These are phyloP conservation scores for Eustoma russellianum DNA, from an alignment of 257 asterid genomes.

Conservation along the genomic window DNA sequence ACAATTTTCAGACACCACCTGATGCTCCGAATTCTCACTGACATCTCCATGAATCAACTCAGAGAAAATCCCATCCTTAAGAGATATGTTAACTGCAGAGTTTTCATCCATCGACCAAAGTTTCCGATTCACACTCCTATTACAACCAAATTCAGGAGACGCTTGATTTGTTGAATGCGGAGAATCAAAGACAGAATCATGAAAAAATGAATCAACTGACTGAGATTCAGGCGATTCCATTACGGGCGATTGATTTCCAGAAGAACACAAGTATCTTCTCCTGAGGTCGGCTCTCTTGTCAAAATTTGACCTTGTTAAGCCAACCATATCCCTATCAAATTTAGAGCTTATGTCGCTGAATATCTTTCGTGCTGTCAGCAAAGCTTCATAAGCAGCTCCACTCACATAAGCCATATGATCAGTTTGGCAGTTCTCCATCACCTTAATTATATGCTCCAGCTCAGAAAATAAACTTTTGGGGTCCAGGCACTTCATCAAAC, in stretches of 20 bases:
- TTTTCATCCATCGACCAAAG: slow-evolving; percentile 60
- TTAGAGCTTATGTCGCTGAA: slow-evolving; percentile 36
- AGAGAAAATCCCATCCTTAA: slow-evolving; percentile 78
- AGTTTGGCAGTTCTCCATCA: slow-evolving; percentile 74
- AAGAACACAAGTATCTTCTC: slow-evolving; percentile 26
- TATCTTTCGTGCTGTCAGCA: slow-evolving; percentile 63
- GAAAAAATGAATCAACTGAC: slow-evolving; percentile 47
- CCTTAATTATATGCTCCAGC: slow-evolving; percentile 53
- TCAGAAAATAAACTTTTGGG: slow-evolving; percentile 67
- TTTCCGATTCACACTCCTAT: slow-evolving; percentile 58
- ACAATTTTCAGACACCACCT: slow-evolving; percentile 26
- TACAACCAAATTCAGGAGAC: slow-evolving; percentile 20
- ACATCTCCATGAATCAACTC: slow-evolving; percentile 30
- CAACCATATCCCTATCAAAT: slow-evolving; percentile 37
- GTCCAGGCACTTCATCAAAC: slow-evolving; percentile 70
- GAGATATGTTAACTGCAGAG: slow-evolving; percentile 59
- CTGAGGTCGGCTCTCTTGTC: slow-evolving; percentile 33
- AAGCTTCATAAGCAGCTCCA: slow-evolving; percentile 89
- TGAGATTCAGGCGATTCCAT: slow-evolving; percentile 82
- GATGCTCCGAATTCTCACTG: slow-evolving; percentile 28
- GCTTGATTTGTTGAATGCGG: slow-evolving; percentile 51
- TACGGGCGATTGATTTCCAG: slow-evolving; percentile 46
- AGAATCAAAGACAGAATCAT: slow-evolving; percentile 46
- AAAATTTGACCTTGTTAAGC: slow-evolving; percentile 41
- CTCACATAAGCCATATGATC: slow-evolving; percentile 75